phyloP scores from a whole-genome alignment of 805 yeast genomes.

The Sugiyamaella lignohabitans region DNA sequence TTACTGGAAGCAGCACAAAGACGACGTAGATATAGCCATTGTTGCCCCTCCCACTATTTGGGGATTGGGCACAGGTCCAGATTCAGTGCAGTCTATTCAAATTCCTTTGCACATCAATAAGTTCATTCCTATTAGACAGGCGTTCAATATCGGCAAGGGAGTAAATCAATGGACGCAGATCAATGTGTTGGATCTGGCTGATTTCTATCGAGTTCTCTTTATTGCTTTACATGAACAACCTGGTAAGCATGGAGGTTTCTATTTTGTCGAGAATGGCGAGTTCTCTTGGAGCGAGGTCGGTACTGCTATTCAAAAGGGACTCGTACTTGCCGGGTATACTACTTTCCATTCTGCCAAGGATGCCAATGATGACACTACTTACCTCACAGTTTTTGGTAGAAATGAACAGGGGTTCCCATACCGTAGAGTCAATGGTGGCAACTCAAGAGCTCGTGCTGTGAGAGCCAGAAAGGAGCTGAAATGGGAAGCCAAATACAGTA shows the following conservation, averaged over 20 bases:
- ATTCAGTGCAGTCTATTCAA: conserved; percentile 11
- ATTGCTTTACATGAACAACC: conserved; percentile 8
- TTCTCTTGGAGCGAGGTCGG: conserved; percentile 13
- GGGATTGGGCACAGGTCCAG: conserved; percentile 22
- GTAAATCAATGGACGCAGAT: conserved; percentile 16
- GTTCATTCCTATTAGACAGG: conserved; percentile 12
- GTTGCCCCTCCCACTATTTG: conserved; percentile 21
- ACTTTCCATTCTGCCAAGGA: conserved; percentile 15
- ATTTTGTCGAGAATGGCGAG: conserved; percentile 15
- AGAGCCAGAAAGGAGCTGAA: conserved; percentile 36
- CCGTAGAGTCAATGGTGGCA: conserved; percentile 47
- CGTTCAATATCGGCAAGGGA: conserved; percentile 15
- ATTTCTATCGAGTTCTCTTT: conserved; percentile 10
- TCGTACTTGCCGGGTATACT: conserved; percentile 11
- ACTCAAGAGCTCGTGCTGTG: conserved; percentile 43
- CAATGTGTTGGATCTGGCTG: conserved; percentile 17
- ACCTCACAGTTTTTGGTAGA: conserved; percentile 50
- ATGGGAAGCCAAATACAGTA: conserved; percentile 28
- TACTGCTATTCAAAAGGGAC: conserved; percentile 13
- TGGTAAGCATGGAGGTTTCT: conserved; percentile 15
- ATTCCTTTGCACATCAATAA: conserved; percentile 10
- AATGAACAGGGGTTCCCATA: conserved; percentile 35
- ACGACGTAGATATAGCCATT: conserved; percentile 11
- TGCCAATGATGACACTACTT: conserved; percentile 36
- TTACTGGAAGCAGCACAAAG: conserved; percentile 8